Conservation (phyloP, 139 green algal species). For the Coccomyxa sp. region DNA sequence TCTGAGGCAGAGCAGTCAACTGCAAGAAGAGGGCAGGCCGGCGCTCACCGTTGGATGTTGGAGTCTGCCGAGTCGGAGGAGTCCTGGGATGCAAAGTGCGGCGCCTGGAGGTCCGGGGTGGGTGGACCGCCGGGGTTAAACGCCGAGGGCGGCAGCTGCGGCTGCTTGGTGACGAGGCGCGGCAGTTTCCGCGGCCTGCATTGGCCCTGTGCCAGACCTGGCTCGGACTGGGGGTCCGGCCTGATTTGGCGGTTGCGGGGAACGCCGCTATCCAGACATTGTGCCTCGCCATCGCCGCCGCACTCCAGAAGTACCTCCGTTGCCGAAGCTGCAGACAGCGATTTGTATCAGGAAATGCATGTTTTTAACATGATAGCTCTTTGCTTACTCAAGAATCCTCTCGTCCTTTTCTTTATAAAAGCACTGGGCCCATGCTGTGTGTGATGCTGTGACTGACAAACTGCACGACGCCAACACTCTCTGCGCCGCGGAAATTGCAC, state of each 20-base stretch:
- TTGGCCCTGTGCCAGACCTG: not conserved
- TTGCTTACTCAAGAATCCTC: not conserved
- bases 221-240: no score
- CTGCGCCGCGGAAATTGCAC: no score
- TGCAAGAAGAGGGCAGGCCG: no score
- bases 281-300: not conserved
- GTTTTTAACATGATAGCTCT: not conserved
- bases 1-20: no score
- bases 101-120: not conserved
- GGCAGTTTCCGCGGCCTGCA: not conserved
- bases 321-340: not conserved
- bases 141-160: no score
- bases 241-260: no score
- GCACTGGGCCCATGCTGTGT: not conserved
- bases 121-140: not conserved
- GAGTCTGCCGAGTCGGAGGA: not conserved
- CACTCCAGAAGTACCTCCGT: not conserved
- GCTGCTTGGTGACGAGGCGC: not conserved
- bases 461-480: not conserved
- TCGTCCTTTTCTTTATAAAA: not conserved
- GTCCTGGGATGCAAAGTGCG: not conserved
- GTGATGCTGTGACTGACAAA: not conserved
- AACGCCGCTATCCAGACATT: no score
- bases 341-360: not conserved
- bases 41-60: not conserved